A percentile compares a stretch with the other conserved stretches of the same genome.
Evolutionary conservation across 1,284 basidiomycete species (phyloP).

Genomic region (Gymnopus androsaceus): DNA sequence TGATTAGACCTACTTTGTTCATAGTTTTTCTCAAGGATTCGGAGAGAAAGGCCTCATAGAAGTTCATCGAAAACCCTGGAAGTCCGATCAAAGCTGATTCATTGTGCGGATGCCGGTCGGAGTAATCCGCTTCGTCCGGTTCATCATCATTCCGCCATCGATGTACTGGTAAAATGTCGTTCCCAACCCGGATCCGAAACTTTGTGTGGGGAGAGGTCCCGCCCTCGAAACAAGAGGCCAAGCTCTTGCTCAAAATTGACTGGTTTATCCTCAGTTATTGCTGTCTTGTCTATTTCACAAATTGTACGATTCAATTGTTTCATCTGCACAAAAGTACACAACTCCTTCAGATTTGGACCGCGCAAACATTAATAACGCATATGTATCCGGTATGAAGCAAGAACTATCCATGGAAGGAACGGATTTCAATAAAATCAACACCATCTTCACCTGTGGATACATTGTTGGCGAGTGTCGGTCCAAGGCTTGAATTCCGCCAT

Average conservation of each 20-base stretch:
- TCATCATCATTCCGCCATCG: no score
- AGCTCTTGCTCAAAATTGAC: conserved; percentile 59
- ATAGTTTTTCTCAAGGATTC: no score
- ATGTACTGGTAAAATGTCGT: no score
- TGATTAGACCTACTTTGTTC: no score
- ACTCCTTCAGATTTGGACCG: conserved; percentile 56
- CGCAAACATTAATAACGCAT: conserved; percentile 68
- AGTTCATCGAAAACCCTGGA: no score
- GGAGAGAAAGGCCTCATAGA: no score
- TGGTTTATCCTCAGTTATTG: conserved; percentile 71
- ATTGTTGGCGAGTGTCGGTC: conserved; percentile 43
- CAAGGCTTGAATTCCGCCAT: not conserved
- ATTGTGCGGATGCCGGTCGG: no score
- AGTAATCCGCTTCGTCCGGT: no score
- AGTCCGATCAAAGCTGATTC: no score
- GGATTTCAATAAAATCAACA: conserved; percentile 73
- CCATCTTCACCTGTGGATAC: conserved; percentile 73
- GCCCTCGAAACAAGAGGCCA: conserved; percentile 44
- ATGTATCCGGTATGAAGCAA: conserved; percentile 83
- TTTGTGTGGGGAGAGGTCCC: conserved; percentile 32
- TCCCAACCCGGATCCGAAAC: conserved; percentile 6
- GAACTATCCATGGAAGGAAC: conserved; percentile 72
- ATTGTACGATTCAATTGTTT: conserved; percentile 5
- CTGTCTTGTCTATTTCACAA: conserved; percentile 56
- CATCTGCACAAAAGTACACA: not conserved